phyloP scores from a whole-genome alignment of 371 early-diverging fungal genomes.

The Zopfochytrium polystomum region DNA sequence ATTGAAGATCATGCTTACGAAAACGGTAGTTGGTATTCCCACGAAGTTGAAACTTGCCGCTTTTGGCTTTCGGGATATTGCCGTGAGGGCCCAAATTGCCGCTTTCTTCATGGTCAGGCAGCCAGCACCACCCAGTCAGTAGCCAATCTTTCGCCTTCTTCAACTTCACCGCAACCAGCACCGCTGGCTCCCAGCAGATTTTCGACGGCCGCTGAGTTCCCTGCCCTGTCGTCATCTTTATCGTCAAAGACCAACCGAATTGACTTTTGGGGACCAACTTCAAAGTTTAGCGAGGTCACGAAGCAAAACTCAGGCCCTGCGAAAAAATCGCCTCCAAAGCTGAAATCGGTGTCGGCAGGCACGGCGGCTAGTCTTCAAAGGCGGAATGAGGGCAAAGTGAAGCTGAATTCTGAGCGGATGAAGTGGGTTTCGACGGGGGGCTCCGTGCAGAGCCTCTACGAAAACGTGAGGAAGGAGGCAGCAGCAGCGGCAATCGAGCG shows the following conservation, averaged over 20 bases:
- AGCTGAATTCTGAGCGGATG: not conserved
- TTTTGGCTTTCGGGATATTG: constrained; percentile 72
- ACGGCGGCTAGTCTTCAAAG: constrained; percentile 16
- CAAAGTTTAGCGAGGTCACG: constrained; percentile 23
- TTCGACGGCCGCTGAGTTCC: constrained; percentile 18
- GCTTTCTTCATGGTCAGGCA: constrained; percentile 49
- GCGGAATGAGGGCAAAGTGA: constrained; percentile 7
- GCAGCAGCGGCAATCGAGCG: constrained; percentile 41
- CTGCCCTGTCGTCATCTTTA: constrained; percentile 3
- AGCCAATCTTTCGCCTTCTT: not conserved
- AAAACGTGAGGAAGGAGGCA: constrained; percentile 40
- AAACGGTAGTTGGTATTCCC: too few relatives aligned
- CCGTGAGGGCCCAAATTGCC: constrained; percentile 65
- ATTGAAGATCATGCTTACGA: too few relatives aligned
- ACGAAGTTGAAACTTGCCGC: too few relatives aligned
- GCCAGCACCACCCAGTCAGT: not conserved
- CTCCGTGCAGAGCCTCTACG: constrained; percentile 31
- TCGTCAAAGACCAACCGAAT: constrained; percentile 8
- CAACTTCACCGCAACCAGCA: not conserved
- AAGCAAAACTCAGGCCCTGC: constrained; percentile 17
- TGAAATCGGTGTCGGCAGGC: constrained; percentile 5
- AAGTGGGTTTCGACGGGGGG: constrained; percentile 42
- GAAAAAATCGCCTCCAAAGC: not conserved
- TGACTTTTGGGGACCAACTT: constrained; percentile 42
- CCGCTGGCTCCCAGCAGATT: constrained; percentile 19